Percentiles rank a stretch among this genome's conserved stretches.
These are phyloP conservation scores for Coemansia sp. DNA, from an alignment of 192 early-diverging fungal species.

Conservation along the genomic window DNA sequence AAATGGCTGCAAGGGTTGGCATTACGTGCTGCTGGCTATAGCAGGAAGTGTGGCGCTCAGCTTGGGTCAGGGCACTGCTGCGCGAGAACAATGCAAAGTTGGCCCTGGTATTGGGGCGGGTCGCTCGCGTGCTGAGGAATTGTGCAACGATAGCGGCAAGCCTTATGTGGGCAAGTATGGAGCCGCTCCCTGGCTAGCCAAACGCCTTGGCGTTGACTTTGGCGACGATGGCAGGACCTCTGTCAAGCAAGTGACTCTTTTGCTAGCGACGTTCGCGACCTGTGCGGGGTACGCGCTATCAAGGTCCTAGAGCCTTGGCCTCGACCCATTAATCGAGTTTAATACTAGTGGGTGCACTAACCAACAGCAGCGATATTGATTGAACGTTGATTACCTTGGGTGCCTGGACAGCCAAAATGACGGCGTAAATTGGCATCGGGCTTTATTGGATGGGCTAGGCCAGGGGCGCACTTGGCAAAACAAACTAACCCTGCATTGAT, in stretches of 20 bases:
- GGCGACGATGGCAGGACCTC: conserved; percentile 22
- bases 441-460: not conserved
- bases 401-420: not conserved
- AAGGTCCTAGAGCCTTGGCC: not conserved
- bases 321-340: not conserved
- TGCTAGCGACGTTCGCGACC: conserved; percentile 12
- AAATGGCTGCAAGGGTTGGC: not conserved
- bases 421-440: not conserved
- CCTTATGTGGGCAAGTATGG: not conserved
- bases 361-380: not conserved
- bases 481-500: not conserved
- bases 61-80: not conserved
- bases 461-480: not conserved
- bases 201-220: conserved; percentile 18
- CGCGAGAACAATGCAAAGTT: conserved; percentile 8
- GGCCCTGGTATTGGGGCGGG: not conserved
- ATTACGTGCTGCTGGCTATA: not conserved
- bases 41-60: not conserved
- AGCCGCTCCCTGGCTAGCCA: conserved; percentile 24
- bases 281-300: conserved; percentile 35
- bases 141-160: not conserved
- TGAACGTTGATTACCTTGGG: not conserved
- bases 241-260: conserved; percentile 12
- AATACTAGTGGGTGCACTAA: not conserved
- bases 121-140: not conserved